phyloP scores from a whole-genome alignment of 148 eudicot genomes.

The Simmondsia chinensis region DNA sequence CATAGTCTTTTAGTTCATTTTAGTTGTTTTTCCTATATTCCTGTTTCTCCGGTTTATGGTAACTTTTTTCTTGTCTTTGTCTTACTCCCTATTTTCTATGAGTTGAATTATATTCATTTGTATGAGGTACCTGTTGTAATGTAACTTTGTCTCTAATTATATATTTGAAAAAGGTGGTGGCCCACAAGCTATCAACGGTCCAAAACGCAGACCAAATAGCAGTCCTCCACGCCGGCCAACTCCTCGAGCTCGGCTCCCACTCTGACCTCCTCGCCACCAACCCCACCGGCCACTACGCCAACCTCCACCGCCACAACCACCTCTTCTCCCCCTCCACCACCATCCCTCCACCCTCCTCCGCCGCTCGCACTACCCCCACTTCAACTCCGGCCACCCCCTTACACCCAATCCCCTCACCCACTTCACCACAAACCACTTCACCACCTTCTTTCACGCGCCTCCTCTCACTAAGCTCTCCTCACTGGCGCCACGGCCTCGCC shows the following conservation, averaged over 20 bases:
- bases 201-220: constrained; percentile 80
- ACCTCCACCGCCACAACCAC: constrained; percentile 30
- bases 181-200: constrained; percentile 89
- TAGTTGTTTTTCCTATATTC: too few species aligned
- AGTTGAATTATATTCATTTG: too few species aligned
- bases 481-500: constrained; percentile 68
- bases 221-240: constrained; percentile 44
- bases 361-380: constrained; percentile 25
- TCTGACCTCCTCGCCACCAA: constrained; percentile 40
- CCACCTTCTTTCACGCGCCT: constrained; percentile 48
- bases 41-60: too few species aligned
- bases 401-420: constrained; percentile 25
- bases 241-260: constrained; percentile 69
- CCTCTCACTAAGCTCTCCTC: constrained; percentile 54
- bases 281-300: constrained; percentile 56
- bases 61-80: too few species aligned
- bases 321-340: constrained; percentile 14
- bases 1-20: too few species aligned
- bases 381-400: constrained; percentile 5
- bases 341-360: constrained; percentile 16
- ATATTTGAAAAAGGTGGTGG: constrained; percentile 49
- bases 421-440: constrained; percentile 26
- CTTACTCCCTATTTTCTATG: too few species aligned
- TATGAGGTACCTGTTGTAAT: too few species aligned
- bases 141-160: background rate